Evolutionary conservation across 2,329 filamentous ascomycete species (phyloP), one percentile per base, ranked within the genome.

Genomic region (Immersiporthe knoxdaviesiana): DNA sequence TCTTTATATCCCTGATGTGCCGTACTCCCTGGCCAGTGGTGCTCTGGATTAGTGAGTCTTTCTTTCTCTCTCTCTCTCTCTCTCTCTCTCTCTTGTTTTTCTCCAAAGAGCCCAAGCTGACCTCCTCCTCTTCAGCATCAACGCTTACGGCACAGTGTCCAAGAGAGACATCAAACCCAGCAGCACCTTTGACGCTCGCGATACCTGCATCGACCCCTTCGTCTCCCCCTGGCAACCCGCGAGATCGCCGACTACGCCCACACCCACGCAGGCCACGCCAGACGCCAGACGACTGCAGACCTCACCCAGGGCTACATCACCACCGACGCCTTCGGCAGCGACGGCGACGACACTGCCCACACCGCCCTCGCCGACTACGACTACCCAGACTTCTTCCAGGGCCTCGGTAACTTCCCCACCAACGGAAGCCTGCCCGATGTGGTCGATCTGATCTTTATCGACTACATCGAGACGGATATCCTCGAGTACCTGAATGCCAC

Each of bases 261-360:
- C 18, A 73, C 78, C 62, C 73, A 76, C 50, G 76, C 76, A 8
- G 81, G 81, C 21, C 77, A 82, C 59, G 77, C 83, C 7, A 79
- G 84, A n/a, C 84, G 84, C n/a, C 84, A 86, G 52, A 81, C 84
- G 67, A 72, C 76, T 12, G 77, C 79, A 7, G 73, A 82, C 10
- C 80, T 80, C 0, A 80, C 85, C 0, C 67, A 69, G 12, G 87
- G 86, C 3, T 87, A 88, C 75, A 83, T 80, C 3, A 89, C 87
- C 0, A 81, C 74, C 2, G 87, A 89, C 71, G 87, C 88, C 74
- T 88, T 87, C 72, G 87, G 86, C 64, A 80, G 76, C 3, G 86
- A 83, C 63, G 79, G 76, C 76, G 87, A 88, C 73, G 87, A 89
- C 71, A 88, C 86, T 0, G 73, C 80, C 7, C 86, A 88, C 76